These are phyloP conservation scores for Spergularia bocconei DNA, from an alignment of 148 eudicot genomes.

Conservation along the genomic window DNA sequence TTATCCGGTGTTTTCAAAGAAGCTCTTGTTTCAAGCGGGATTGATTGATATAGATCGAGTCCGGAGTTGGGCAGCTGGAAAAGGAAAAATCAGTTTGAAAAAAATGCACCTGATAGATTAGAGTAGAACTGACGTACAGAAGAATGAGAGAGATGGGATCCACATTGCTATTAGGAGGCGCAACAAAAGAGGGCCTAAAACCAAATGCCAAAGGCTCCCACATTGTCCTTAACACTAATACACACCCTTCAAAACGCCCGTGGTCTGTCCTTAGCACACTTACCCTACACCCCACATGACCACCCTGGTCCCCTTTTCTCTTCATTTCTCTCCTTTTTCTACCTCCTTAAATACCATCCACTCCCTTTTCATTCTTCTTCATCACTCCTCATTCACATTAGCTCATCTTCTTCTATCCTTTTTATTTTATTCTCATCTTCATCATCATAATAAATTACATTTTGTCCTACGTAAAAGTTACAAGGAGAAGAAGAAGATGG, in stretches of 20 bases:
- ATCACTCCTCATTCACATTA: constrained; percentile 18
- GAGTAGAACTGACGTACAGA: constrained; percentile 25
- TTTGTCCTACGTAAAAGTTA: not conserved
- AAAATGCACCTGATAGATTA: constrained; percentile 12
- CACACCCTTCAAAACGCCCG: constrained; percentile 33
- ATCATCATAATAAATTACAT: not conserved
- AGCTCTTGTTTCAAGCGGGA: not conserved
- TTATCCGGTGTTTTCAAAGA: no score
- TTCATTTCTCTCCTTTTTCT: not conserved
- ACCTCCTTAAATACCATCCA: constrained; percentile 49
- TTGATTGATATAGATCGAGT: not conserved
- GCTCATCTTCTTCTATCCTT: constrained; percentile 6
- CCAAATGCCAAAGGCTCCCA: constrained; percentile 44
- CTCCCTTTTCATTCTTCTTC: constrained; percentile 34
- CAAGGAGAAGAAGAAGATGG: constrained; percentile 36
- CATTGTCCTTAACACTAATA: constrained; percentile 33
- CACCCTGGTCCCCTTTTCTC: constrained; percentile 20
- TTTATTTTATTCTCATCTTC: not conserved
- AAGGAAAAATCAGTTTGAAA: constrained; percentile 2
- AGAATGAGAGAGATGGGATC: constrained; percentile 29
- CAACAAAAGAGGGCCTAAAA: constrained; percentile 32
- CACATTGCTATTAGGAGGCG: constrained; percentile 38
- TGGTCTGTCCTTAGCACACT: constrained; percentile 38
- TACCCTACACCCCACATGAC: constrained; percentile 37
- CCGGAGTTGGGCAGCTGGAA: not conserved